Percentiles rank a stretch among this genome's conserved stretches.
Conservation (phyloP, 1,284 basidiomycete species). For the Vanrija sp. region DNA sequence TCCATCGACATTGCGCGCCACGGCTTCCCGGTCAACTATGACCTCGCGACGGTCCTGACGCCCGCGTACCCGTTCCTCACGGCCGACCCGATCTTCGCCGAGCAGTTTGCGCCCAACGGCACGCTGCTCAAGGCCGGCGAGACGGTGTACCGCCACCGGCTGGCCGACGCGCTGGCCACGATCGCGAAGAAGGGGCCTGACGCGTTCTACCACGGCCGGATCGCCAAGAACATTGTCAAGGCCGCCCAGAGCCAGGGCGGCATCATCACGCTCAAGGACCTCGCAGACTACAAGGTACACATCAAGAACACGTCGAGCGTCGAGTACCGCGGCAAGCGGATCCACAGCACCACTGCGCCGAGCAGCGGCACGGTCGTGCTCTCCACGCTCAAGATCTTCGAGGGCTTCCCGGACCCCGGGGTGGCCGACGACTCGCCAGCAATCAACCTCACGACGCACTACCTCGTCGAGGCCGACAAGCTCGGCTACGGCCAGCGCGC, state of each 20-base stretch:
- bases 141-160: slow-evolving; percentile 15
- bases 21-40: slow-evolving; percentile 60
- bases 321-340: slow-evolving; percentile 29
- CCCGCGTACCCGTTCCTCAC: slow-evolving; percentile 10
- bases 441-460: slow-evolving; percentile 42
- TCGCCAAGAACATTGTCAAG: slow-evolving; percentile 25
- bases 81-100: slow-evolving; percentile 33
- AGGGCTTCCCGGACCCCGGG: slow-evolving; percentile 22
- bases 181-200: slow-evolving; percentile 25
- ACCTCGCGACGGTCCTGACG: slow-evolving; percentile 22
- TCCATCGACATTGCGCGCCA: slow-evolving; percentile 64
- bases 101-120: slow-evolving; percentile 33
- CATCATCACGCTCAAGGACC: slow-evolving; percentile 26
- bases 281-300: slow-evolving; percentile 24
- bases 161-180: slow-evolving; percentile 24
- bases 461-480: slow-evolving; percentile 47
- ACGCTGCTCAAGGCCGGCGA: slow-evolving; percentile 19
- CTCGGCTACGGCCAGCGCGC: slow-evolving; percentile 49
- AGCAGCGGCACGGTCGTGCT: slow-evolving; percentile 31
- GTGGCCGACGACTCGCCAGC: slow-evolving; percentile 16
- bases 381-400: slow-evolving; percentile 37
- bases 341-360: slow-evolving; percentile 30
- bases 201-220: slow-evolving; percentile 22
- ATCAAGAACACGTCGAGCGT: slow-evolving; percentile 21
- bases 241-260: slow-evolving; percentile 20